Base-by-base conservation (phyloP, 345 rosid genomes). In the Triadica sebifera region DNA sequence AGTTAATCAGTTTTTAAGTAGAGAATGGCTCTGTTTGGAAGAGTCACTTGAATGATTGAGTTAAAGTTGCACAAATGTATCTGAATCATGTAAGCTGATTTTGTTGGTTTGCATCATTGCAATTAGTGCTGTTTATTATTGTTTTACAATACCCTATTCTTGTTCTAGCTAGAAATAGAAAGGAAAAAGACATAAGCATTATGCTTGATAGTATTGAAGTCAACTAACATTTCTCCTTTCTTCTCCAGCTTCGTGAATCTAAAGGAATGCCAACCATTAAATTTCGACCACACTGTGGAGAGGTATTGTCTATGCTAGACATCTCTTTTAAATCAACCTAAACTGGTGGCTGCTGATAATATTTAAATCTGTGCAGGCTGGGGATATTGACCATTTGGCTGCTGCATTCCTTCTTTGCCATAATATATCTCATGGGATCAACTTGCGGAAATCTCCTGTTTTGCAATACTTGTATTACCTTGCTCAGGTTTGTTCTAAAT, bases 271-370 rank as follows among this genome's bases (percentile, higher is more conserved):
- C 83, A 43, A 87, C 88, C 56, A 87, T 87, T 53, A 87, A 87
- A 75, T 76, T 87, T 47, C 88, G 88, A 22, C 87, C 88, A 71
- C 90, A 85, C 19, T 83, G 87, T 75, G 90, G 90, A 41, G 90
- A 87, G 90, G 90, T 85, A 63, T 37, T 61, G 20, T 61, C 71
- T n/a, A 38, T 53, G 38, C 72, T 53, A 41, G 55, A 12, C 43
- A 24, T 60, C 43, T 73, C 4, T 55, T 43, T 74, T 55, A 25
- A 6, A 29, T 17, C 29, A 17, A 4, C 22, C 52, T 12, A n/a
- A 39, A 66, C 74, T 71, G 13, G 69, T 19, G 6, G 79, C 38
- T 79, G 63, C 78, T 77, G 49, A 62, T 58, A 38, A 55, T 73
- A 34, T 38, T 67, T n/a, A 63, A 52, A 73, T 52, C 34, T 75